phyloP scores from a whole-genome alignment of 169 alveolate species.

The Cardiosporidium cionae region DNA sequence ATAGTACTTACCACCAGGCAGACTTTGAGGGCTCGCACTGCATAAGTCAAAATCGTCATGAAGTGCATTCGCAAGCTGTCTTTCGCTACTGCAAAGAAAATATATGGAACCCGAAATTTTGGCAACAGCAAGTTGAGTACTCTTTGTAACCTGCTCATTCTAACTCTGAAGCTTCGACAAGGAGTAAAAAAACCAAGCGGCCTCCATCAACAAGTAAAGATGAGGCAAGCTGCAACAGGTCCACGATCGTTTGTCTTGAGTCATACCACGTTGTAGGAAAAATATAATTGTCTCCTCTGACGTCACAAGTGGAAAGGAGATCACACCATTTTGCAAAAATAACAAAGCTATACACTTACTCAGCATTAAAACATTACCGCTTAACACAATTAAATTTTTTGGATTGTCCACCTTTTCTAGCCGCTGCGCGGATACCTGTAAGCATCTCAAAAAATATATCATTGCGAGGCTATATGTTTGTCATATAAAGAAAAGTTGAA shows the following conservation, averaged over 20 bases:
- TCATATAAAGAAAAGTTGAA: neutral
- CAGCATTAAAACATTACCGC: neutral
- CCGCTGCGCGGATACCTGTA: constrained; percentile 1
- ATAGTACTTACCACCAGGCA: neutral
- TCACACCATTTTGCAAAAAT: no score
- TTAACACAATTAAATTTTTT: neutral
- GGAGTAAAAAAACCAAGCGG: constrained; percentile 22
- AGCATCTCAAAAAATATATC: neutral
- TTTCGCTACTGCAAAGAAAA: no score
- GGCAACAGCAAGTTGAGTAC: neutral
- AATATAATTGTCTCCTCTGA: constrained; percentile 7
- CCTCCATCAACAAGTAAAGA: constrained; percentile 17
- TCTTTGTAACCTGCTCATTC: neutral
- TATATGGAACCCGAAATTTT: neutral
- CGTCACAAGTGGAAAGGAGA: no score
- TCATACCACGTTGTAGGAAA: constrained; percentile 14
- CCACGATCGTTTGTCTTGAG: neutral
- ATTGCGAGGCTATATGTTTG: neutral
- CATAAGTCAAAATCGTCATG: neutral
- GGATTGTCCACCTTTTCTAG: neutral
- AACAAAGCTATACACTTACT: no score
- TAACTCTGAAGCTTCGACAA: constrained; percentile 12
- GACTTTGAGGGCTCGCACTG: neutral
- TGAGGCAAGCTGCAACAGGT: constrained; percentile 16
- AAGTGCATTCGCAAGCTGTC: neutral